phyloP scores from a whole-genome alignment of 345 rosid species.

The Heritiera fomes region DNA sequence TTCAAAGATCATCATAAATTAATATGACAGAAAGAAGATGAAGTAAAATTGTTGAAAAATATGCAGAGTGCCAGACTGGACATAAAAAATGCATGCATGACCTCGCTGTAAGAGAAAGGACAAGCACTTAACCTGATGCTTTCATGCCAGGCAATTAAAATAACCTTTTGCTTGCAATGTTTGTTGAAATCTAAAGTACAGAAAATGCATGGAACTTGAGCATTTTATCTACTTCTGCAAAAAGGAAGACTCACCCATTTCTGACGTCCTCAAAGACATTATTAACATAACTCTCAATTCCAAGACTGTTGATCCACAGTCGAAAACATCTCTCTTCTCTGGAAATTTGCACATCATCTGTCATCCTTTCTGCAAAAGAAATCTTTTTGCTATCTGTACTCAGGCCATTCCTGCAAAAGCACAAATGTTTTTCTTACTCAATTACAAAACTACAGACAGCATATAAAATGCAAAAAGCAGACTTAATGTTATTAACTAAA shows the following conservation, averaged over 20 bases:
- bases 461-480: not conserved
- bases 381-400: constrained; percentile 60
- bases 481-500: not conserved
- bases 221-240: constrained; percentile 5
- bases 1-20: not conserved
- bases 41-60: not conserved
- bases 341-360: constrained; percentile 76
- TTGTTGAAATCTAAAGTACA: not conserved
- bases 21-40: not conserved
- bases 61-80: not conserved
- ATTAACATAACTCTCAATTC: constrained; percentile 69
- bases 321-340: constrained; percentile 94
- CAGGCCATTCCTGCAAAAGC: constrained; percentile 77
- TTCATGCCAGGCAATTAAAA: not conserved
- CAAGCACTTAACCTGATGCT: constrained; percentile 1
- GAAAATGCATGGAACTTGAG: constrained; percentile 2
- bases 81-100: not conserved
- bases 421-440: constrained; percentile 15
- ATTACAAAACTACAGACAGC: not conserved
- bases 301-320: constrained; percentile 93
- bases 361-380: constrained; percentile 90
- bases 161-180: not conserved
- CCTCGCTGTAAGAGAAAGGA: not conserved
- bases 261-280: constrained; percentile 92
- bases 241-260: constrained; percentile 58